Evolutionary conservation across 305 asterid species (phyloP).

Genomic region (Fraxinus velutina): DNA sequence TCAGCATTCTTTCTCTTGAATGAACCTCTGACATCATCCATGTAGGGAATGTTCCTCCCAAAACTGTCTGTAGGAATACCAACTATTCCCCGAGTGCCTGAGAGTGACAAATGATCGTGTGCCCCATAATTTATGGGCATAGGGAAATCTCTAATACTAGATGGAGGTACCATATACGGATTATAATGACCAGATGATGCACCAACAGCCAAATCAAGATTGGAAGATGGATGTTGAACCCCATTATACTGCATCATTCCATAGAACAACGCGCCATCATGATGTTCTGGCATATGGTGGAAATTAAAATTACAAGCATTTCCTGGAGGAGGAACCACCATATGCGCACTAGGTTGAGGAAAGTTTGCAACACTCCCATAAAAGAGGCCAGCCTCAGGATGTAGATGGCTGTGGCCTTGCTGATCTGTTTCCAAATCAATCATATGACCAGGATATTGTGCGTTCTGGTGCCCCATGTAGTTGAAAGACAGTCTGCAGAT

Average conservation of each 20-base stretch:
- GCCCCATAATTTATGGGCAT: slow-evolving; percentile 38
- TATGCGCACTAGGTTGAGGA: slow-evolving; percentile 55
- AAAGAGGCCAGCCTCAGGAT: slow-evolving; percentile 47
- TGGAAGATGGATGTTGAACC: slow-evolving; percentile 42
- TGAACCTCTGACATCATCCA: slow-evolving; percentile 29
- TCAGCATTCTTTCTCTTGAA: slow-evolving; percentile 46
- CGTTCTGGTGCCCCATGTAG: slow-evolving; percentile 64
- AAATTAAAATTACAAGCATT: slow-evolving; percentile 44
- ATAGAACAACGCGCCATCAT: slow-evolving; percentile 45
- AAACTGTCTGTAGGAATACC: slow-evolving; percentile 37
- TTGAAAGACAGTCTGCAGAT: slow-evolving; percentile 17
- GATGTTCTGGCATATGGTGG: slow-evolving; percentile 58
- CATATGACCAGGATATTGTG: slow-evolving; percentile 48
- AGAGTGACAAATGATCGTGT: slow-evolving; percentile 31
- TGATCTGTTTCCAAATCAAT: slow-evolving; percentile 53
- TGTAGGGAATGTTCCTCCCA: slow-evolving; percentile 33
- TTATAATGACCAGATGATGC: slow-evolving; percentile 54
- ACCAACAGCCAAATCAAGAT: slow-evolving; percentile 47
- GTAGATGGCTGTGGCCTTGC: slow-evolving; percentile 48
- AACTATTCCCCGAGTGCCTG: slow-evolving; percentile 29
- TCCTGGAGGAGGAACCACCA: slow-evolving; percentile 42
- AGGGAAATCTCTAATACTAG: slow-evolving; percentile 35
- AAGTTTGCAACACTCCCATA: slow-evolving; percentile 49
- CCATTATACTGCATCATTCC: slow-evolving; percentile 49
- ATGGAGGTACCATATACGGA: slow-evolving; percentile 38